A percentile compares a stretch with the other conserved stretches of the same genome.
These are phyloP conservation scores for Ophiostoma australiae DNA, from an alignment of 2,329 filamentous ascomycete genomes.

Conservation along the genomic window DNA sequence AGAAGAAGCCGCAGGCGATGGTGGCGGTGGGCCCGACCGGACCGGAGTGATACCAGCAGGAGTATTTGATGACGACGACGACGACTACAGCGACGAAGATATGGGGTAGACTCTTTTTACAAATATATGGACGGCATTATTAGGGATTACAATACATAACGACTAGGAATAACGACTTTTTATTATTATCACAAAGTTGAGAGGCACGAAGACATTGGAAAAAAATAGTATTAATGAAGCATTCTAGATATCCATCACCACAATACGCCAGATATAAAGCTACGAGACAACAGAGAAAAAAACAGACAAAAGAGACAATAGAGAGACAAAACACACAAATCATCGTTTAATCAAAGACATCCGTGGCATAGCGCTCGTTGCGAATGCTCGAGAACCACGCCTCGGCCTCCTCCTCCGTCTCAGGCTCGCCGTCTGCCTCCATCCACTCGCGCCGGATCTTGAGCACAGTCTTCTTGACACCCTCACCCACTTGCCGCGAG, in stretches of 20 bases:
- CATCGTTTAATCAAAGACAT: conserved; percentile 52
- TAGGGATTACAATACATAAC: background rate
- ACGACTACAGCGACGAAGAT: conserved; percentile 58
- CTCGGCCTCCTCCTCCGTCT: conserved; percentile 38
- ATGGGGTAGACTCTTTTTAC: conserved; percentile 10
- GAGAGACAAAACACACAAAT: background rate
- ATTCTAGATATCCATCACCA: background rate
- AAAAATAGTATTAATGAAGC: background rate
- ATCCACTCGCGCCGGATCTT: conserved; percentile 35
- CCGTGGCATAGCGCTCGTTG: conserved; percentile 55
- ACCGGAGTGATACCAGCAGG: conserved; percentile 46
- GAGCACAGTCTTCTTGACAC: conserved; percentile 37
- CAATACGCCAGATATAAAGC: background rate
- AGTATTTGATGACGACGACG: conserved; percentile 48
- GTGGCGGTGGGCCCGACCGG: conserved; percentile 46
- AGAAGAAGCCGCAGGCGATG: conserved; percentile 53
- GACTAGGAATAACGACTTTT: background rate
- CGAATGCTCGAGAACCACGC: conserved; percentile 47
- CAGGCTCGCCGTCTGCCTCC: conserved; percentile 31
- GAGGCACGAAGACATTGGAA: background rate
- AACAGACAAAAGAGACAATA: background rate
- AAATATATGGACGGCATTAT: background rate
- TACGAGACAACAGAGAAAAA: background rate
- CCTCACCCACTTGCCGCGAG: conserved; percentile 41
- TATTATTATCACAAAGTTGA: background rate